Evolutionary conservation across 2,329 filamentous ascomycete genomes (phyloP), one percentile per base, ranked within the genome.

Genomic region (Neofusicoccum sp.): DNA sequence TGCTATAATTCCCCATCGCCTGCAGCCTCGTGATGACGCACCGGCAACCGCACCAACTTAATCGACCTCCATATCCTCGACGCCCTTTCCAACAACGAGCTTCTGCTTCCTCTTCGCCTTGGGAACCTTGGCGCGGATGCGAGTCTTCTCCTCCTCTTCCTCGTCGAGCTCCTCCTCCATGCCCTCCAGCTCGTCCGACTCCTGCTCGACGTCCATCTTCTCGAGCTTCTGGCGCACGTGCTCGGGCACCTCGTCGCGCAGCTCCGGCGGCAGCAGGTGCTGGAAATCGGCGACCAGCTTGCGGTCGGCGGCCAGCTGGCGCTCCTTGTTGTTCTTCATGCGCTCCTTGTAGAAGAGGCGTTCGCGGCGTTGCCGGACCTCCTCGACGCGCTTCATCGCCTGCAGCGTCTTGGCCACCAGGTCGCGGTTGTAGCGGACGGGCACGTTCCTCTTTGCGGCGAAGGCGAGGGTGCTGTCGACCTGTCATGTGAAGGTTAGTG

Each of bases 401-500:
- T 89, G 86, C 76, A 98, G 83, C 14, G 95, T 98, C 71, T 89
- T 91, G 68, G 85, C 84, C 65, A 96, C 87, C 65, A 96, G 86
- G 69, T 96, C 91, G 76, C 95, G 89, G 85, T 97, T 91, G 86
- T 99, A 99, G 73, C 93, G 91, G 64, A 96, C 86, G 66, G 95
- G 95, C 33, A 96, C 86, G 82, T 99, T 97, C 81, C 95, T 90
- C 73, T 91, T 89, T 67, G 91, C 90, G 64, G 91, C 89, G 79
- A 98, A 96, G 72, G 91, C 89, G 63, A 99, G 87, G 33, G 93
- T 96, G 70, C 86, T 89, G 83, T 99, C 95, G 77, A 98, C 93
- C 87, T 77, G 67, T 87, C 85, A 67, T 80, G 71, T 31, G 20
- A 38, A 16, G 28, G 44, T 48, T 33, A 48, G 44, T 11, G 28